These are phyloP conservation scores for Chaetomidium leptoderma DNA, from an alignment of 495 filamentous ascomycete species.

Conservation along the genomic window DNA sequence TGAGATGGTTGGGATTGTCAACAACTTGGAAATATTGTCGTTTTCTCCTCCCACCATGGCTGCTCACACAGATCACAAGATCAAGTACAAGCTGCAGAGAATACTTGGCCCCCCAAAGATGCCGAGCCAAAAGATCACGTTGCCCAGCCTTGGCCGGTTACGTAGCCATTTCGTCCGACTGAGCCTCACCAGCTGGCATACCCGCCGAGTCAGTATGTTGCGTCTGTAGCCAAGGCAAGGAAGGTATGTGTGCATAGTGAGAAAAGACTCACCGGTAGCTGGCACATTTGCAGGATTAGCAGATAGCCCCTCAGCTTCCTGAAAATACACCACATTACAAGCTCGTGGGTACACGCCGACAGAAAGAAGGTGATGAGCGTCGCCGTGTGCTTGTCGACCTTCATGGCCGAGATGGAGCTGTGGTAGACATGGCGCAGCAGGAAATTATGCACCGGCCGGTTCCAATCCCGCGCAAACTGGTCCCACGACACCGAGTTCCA, in stretches of 20 bases:
- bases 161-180: slow-evolving; percentile 60
- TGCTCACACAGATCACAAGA: slow-evolving; percentile 43
- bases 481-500: slow-evolving; percentile 61
- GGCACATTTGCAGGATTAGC: slow-evolving; percentile 64
- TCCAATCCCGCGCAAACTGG: slow-evolving; percentile 73
- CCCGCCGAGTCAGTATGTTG: background rate
- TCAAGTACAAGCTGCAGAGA: slow-evolving; percentile 65
- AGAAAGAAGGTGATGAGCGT: slow-evolving; percentile 71
- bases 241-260: too few species aligned
- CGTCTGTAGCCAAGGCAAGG: too few species aligned
- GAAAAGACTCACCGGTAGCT: slow-evolving; percentile 49
- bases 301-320: slow-evolving; percentile 71
- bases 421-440: slow-evolving; percentile 72
- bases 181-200: slow-evolving; percentile 51
- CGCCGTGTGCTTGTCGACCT: slow-evolving; percentile 62
- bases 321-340: slow-evolving; percentile 74
- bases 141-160: slow-evolving; percentile 56
- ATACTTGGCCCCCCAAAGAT: slow-evolving; percentile 68
- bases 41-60: too few species aligned
- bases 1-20: too few species aligned
- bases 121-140: slow-evolving; percentile 71
- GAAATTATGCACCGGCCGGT: slow-evolving; percentile 65
- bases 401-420: slow-evolving; percentile 63
- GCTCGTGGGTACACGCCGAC: slow-evolving; percentile 64
- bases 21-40: too few species aligned